A percentile compares a stretch with the other conserved stretches of the same genome.
Conservation (phyloP, 2,329 filamentous ascomycete species). For the Cercospora zeae-maydis region DNA sequence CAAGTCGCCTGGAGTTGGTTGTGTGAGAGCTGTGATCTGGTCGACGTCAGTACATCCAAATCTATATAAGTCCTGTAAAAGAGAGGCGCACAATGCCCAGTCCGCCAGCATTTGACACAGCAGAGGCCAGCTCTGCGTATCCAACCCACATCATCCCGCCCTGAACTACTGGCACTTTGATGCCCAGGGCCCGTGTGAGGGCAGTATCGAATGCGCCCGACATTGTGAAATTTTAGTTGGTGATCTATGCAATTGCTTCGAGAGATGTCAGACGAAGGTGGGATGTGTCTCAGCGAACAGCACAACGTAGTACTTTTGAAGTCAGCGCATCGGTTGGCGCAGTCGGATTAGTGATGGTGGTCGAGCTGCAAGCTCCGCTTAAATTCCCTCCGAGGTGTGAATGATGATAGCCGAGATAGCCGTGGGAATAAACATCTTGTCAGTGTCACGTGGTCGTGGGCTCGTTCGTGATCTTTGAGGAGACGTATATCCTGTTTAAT, state of each 20-base stretch:
- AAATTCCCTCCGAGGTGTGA: conserved; percentile 3
- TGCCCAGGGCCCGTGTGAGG: conserved; percentile 58
- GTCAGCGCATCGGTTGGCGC: neutral
- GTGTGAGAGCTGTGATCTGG: conserved; percentile 73
- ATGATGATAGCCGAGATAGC: conserved; percentile 11
- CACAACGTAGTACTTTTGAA: neutral
- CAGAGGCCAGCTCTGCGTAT: conserved; percentile 69
- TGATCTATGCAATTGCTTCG: neutral
- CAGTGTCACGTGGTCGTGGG: neutral
- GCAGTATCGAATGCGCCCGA: conserved; percentile 55
- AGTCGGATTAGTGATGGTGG: conserved; percentile 5
- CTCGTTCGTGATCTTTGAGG: neutral
- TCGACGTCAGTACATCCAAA: neutral
- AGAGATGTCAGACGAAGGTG: neutral
- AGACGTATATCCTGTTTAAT: neutral
- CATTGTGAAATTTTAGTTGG: conserved; percentile 41
- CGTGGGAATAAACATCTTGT: conserved; percentile 3
- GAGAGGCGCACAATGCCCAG: conserved; percentile 58
- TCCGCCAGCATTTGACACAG: conserved; percentile 72
- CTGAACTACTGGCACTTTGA: conserved; percentile 70
- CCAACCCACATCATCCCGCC: conserved; percentile 84
- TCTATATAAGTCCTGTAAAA: neutral
- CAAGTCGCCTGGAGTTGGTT: conserved; percentile 83
- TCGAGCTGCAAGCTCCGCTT: conserved; percentile 3
- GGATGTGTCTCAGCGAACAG: neutral